Conservation (phyloP, 1,284 basidiomycete species). For the Xerocomus nothofagi region DNA sequence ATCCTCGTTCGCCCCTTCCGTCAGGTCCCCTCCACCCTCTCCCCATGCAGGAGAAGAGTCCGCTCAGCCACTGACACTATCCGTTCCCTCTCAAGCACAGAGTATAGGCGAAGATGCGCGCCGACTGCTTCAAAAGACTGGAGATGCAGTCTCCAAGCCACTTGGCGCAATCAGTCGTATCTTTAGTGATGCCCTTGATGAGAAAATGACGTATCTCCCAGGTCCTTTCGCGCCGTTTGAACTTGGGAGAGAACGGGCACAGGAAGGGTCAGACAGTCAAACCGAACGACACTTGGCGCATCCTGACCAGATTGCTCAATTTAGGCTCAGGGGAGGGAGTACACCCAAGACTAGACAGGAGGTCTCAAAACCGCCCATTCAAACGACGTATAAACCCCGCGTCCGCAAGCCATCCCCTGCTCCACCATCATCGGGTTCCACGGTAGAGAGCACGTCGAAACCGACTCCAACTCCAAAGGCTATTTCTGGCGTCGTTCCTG, state of each 20-base stretch:
- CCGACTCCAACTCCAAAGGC: slow-evolving; percentile 21
- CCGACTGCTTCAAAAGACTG: slow-evolving; percentile 81
- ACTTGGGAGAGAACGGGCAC: slow-evolving; percentile 46
- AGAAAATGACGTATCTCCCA: slow-evolving; percentile 55
- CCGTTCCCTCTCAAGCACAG: slow-evolving; percentile 49
- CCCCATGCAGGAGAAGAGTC: slow-evolving; percentile 82
- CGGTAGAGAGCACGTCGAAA: slow-evolving; percentile 48
- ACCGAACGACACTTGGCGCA: slow-evolving; percentile 36
- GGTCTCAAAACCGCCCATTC: slow-evolving; percentile 41
- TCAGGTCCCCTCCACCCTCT: slow-evolving; percentile 32
- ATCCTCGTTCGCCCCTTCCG: slow-evolving; percentile 26
- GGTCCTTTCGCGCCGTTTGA: slow-evolving; percentile 66
- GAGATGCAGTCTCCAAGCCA: slow-evolving; percentile 86
- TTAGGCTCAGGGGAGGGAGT: slow-evolving; percentile 35
- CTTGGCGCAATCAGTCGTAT: slow-evolving; percentile 85
- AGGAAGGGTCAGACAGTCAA: slow-evolving; percentile 21
- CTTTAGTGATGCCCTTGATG: slow-evolving; percentile 76
- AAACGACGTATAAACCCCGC: slow-evolving; percentile 74
- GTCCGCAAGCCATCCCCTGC: slow-evolving; percentile 53
- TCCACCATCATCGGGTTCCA: slow-evolving; percentile 24
- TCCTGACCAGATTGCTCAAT: slow-evolving; percentile 39
- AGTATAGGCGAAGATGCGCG: slow-evolving; percentile 77
- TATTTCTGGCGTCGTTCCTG: slow-evolving; percentile 43
- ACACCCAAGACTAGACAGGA: slow-evolving; percentile 39
- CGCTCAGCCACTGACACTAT: slow-evolving; percentile 70